Evolutionary conservation across 768 basidiomycete genomes (phyloP).

Genomic region (Gymnopilus junonius): DNA sequence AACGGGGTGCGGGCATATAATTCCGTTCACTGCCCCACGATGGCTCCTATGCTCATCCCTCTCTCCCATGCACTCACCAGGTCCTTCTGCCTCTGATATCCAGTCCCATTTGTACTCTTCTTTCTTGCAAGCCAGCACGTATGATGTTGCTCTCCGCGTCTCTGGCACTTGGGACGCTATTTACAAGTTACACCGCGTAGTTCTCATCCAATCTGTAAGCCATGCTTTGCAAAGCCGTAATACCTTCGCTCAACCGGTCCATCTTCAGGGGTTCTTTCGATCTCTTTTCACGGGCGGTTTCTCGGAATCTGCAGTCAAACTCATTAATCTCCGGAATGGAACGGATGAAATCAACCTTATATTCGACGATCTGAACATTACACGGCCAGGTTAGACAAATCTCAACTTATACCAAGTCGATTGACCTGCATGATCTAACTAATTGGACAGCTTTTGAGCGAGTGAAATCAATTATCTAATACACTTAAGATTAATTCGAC

Average conservation of each 20-base stretch:
- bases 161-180: conserved; percentile 67
- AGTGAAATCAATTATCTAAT: conserved; percentile 38
- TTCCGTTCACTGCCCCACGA: too few species aligned
- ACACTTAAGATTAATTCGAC: too few species aligned
- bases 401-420: not conserved
- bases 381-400: conserved; percentile 69
- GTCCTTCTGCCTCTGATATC: conserved; percentile 56
- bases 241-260: conserved; percentile 41
- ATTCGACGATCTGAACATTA: conserved; percentile 89
- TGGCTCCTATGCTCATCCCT: too few species aligned
- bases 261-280: conserved; percentile 78
- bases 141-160: conserved; percentile 79
- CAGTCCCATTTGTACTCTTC: conserved; percentile 80
- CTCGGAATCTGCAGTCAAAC: conserved; percentile 54
- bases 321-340: conserved; percentile 27
- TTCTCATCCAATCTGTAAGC: conserved; percentile 83
- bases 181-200: conserved; percentile 82
- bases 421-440: conserved; percentile 15
- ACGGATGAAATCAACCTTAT: conserved; percentile 67
- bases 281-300: conserved; percentile 87
- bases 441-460: conserved; percentile 76
- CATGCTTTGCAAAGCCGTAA: not conserved
- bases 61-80: conserved; percentile 40
- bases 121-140: conserved; percentile 70
- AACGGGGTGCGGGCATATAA: conserved; percentile 14